Evolutionary conservation across 352 stramenopile species (phyloP).

Genomic region (Phytophthora quininea): DNA sequence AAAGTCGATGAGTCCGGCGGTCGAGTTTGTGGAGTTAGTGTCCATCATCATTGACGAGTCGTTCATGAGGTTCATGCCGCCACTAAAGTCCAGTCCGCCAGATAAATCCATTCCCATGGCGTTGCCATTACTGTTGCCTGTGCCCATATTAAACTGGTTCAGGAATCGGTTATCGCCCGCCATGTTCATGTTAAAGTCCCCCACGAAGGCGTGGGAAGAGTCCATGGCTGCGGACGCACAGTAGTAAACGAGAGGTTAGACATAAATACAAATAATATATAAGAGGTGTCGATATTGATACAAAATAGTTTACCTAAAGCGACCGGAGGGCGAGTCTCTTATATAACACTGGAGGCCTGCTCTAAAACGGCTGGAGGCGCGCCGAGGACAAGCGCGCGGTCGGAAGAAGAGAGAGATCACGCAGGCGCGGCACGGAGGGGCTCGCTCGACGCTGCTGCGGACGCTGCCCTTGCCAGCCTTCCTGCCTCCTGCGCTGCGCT

Average conservation of each 20-base stretch:
- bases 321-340: constrained; percentile 1
- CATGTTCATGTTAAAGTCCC: constrained; percentile 75
- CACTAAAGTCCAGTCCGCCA: constrained; percentile 68
- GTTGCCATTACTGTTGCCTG: constrained; percentile 13
- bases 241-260: constrained; percentile 5
- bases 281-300: not conserved
- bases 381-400: constrained; percentile 5
- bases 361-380: too few species aligned
- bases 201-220: constrained; percentile 73
- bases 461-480: constrained; percentile 23
- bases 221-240: constrained; percentile 48
- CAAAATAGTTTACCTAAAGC: not conserved
- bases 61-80: constrained; percentile 72
- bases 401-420: constrained; percentile 19
- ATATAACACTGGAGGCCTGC: not conserved
- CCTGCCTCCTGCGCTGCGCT: constrained; percentile 25
- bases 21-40: constrained; percentile 23
- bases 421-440: constrained; percentile 14
- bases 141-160: constrained; percentile 72
- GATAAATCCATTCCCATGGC: constrained; percentile 46
- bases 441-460: constrained; percentile 18
- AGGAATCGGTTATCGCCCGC: constrained; percentile 75
- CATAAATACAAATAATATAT: not conserved
- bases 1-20: constrained; percentile 81
- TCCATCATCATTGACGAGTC: constrained; percentile 51